A percentile compares a stretch with the other conserved stretches of the same genome.
These are phyloP conservation scores for Bathelium albidoporum DNA, from an alignment of 495 filamentous ascomycete species.

Conservation along the genomic window DNA sequence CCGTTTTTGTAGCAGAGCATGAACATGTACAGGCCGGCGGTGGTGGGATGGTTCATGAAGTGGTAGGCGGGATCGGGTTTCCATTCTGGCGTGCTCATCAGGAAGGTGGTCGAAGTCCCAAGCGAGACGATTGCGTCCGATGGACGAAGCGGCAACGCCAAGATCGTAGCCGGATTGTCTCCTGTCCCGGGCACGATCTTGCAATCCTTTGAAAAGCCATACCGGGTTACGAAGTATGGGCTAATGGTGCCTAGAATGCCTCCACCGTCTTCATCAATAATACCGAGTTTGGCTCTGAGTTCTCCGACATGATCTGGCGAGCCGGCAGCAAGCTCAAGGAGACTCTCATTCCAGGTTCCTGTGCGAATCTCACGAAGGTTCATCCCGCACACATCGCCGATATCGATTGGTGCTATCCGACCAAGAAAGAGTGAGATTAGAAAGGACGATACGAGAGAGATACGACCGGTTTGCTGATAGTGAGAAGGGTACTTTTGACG, in stretches of 20 bases:
- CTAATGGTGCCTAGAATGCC: slow-evolving; percentile 63
- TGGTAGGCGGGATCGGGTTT: slow-evolving; percentile 64
- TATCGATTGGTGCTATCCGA: slow-evolving; percentile 76
- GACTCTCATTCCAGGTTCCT: slow-evolving; percentile 58
- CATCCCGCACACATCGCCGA: slow-evolving; percentile 92
- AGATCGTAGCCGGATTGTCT: slow-evolving; percentile 92
- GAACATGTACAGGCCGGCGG: slow-evolving; percentile 56
- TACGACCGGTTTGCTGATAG: slow-evolving; percentile 69
- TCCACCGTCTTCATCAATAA: slow-evolving; percentile 70
- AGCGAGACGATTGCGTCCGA: slow-evolving; percentile 89
- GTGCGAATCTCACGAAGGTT: slow-evolving; percentile 86
- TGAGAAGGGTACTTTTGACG: slow-evolving; percentile 65
- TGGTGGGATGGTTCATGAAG: slow-evolving; percentile 39
- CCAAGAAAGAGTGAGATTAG: slow-evolving; percentile 87
- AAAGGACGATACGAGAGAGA: slow-evolving; percentile 92
- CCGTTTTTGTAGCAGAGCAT: slow-evolving; percentile 99
- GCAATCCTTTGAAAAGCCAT: slow-evolving; percentile 66
- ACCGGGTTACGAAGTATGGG: slow-evolving; percentile 64
- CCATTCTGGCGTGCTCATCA: slow-evolving; percentile 90
- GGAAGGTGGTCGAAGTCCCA: slow-evolving; percentile 90
- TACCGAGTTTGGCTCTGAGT: slow-evolving; percentile 68
- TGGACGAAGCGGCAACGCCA: slow-evolving; percentile 73
- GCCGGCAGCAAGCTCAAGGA: slow-evolving; percentile 70
- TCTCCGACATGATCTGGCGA: slow-evolving; percentile 50
- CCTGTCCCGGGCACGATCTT: slow-evolving; percentile 79